Conservation (phyloP, 1,139 yeast species). For the Debaryomyces subglobosus region DNA sequence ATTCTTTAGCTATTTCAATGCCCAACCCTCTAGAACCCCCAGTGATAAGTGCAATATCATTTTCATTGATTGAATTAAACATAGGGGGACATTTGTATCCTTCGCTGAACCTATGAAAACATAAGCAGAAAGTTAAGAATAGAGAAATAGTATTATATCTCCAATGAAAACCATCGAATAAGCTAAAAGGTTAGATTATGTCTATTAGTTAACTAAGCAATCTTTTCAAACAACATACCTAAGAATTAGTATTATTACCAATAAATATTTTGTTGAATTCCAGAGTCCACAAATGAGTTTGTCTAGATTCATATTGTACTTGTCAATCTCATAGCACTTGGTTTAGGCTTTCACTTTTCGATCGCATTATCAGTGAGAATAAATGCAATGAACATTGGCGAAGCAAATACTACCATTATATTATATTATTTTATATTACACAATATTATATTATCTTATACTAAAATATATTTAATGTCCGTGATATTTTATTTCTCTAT, state of each 20-base stretch:
- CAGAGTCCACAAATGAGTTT: neutral
- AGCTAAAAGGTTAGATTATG: neutral
- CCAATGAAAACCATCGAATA: conserved; percentile 1
- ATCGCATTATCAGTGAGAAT: neutral
- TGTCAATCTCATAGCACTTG: neutral
- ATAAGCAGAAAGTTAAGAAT: neutral
- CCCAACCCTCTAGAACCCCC: conserved; percentile 74
- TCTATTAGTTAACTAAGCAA: neutral
- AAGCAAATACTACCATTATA: neutral
- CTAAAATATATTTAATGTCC: neutral
- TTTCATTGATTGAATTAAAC: conserved; percentile 8
- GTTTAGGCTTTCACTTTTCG: neutral
- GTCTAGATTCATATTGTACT: neutral
- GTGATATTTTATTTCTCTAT: conserved; percentile 13
- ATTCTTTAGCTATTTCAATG: conserved; percentile 36
- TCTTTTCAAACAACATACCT: neutral
- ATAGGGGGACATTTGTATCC: conserved; percentile 2
- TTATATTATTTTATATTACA: no score
- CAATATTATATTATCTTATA: neutral
- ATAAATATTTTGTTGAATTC: neutral
- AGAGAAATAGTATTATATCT: neutral
- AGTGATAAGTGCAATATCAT: conserved; percentile 54
- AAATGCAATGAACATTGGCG: neutral
- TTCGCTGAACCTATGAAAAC: neutral
- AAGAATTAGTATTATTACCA: neutral